Evolutionary conservation across 176 grass and related monocot genomes (phyloP), one percentile per base, ranked within the genome.

Genomic region (Lolium multiflorum): DNA sequence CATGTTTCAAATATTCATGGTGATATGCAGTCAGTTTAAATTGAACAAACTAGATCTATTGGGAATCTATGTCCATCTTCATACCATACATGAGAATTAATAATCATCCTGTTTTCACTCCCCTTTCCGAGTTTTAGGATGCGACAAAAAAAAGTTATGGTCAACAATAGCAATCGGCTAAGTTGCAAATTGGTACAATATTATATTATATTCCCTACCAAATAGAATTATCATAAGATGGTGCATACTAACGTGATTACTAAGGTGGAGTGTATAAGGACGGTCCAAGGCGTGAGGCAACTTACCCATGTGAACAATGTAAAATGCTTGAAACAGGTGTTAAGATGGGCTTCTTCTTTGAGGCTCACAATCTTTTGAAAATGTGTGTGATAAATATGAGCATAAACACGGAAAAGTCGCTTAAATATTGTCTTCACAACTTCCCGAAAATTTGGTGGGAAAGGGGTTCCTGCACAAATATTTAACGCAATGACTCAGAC

Each of bases 251-350:
- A 44, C 16, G 65, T 37, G 20, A 4, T 49, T 11, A n/a, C 5
- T 61, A 54, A 14, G n/a, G 25, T 0, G 4, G 12, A 15, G 44
- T 4, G 11, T 17, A 62, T 81, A 64, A 76, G 28, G 6, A 47
- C 3, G 56, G 18, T 67, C 70, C 18, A 18, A 47, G 70, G 60
- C 4, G 2, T 63, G 60, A 72, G 9, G 38, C 16, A 80, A 89
- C n/a, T 85, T 91, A 98, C 96, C 63, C 91, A 95, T 5, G 91
- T 98, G 88, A 98, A 98, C 62, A 95, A 75, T 54, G 96, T 94
- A 85, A 98, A 98, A 86, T 98, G 96, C 82, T 98, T 98, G 93
- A 98, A 98, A 84, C 96, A 98, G 43, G 96, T 98, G 60, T 94
- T 98, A 57, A 98, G 96, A 87, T 98, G 96, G 78, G 96, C 96